Evolutionary conservation across 257 asterid genomes (phyloP).

Genomic region (Eucommia ulmoides): DNA sequence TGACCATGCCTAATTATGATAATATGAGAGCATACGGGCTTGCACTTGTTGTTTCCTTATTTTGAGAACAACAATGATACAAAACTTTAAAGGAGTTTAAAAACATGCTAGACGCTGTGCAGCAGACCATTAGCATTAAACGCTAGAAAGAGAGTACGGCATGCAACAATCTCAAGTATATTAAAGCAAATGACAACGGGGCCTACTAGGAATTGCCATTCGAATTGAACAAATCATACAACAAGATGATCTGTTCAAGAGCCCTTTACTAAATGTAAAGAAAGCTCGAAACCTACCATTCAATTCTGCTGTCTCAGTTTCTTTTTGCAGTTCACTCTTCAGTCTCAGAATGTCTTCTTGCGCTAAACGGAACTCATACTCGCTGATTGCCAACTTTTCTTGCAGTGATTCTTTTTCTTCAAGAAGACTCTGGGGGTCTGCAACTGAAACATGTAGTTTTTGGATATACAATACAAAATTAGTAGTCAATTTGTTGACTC

Average conservation of each 20-base stretch:
- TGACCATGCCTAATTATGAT: not conserved
- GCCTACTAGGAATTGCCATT: too few relatives aligned
- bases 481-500: too few relatives aligned
- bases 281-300: constrained; percentile 23
- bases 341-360: constrained; percentile 77
- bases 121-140: not conserved
- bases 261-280: too few relatives aligned
- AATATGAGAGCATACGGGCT: not conserved
- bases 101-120: not conserved
- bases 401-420: constrained; percentile 81
- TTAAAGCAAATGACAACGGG: not conserved
- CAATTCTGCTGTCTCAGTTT: constrained; percentile 28
- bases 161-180: not conserved
- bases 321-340: constrained; percentile 61
- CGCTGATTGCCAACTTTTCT: constrained; percentile 80
- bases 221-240: too few relatives aligned
- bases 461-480: too few relatives aligned
- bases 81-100: not conserved
- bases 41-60: not conserved
- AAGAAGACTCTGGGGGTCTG: constrained; percentile 81
- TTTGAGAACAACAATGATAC: not conserved
- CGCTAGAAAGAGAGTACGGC: not conserved
- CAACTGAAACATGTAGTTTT: constrained; percentile 68
- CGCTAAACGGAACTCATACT: constrained; percentile 93
- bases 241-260: too few relatives aligned